Base-by-base conservation (phyloP, 306 rosid genomes). In the Purshia tridentata region DNA sequence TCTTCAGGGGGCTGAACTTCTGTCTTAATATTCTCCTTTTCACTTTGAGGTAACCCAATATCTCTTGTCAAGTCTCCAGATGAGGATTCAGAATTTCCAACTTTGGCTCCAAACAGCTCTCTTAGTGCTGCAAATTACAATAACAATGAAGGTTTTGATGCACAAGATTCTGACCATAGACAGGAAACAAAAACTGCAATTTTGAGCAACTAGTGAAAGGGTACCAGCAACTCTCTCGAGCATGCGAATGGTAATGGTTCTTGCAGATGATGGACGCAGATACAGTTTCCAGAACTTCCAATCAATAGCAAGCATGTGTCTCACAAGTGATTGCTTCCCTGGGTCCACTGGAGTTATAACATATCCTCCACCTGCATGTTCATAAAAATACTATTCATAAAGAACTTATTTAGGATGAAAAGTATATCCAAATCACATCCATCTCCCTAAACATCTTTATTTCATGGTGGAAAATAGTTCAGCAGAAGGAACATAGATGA, bases 231-330 rank as follows among this genome's bases (percentile, higher is more conserved):
- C 57, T 76, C 88, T 84, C 82, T 89, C 98, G 65, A 93, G 90
- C 98, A 93, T 93, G 5, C 86, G 81, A 49, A 90, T 76, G 46
- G 97, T 93, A 66, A 86, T 83, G 76, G 91, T 55, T 69, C 90
- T 84, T 61, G 89, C 80, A 54, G 90, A 81, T 15, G 98, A 69
- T 15, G 92, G 96, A 3, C 85, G 90, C 60, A 83, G 57, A 79
- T 82, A 82, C 49, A 87, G 72, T 75, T 89, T 93, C 98, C 98
- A 93, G 61, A 72, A 89, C 76, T 87, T 93, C 98, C 98, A 93
- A 80, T 93, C 96, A 70, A 93, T 65, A 29, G 98, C 84, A 87
- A 93, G 97, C 96, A 90, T 93, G 82, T 93, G 98, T 55, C 84
- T 90, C 55, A 93, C 96, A 35, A 90, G 79, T 6, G 98, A 87